phyloP scores from a whole-genome alignment of 768 basidiomycete genomes.

The Tylopilus rubrobrunneus region DNA sequence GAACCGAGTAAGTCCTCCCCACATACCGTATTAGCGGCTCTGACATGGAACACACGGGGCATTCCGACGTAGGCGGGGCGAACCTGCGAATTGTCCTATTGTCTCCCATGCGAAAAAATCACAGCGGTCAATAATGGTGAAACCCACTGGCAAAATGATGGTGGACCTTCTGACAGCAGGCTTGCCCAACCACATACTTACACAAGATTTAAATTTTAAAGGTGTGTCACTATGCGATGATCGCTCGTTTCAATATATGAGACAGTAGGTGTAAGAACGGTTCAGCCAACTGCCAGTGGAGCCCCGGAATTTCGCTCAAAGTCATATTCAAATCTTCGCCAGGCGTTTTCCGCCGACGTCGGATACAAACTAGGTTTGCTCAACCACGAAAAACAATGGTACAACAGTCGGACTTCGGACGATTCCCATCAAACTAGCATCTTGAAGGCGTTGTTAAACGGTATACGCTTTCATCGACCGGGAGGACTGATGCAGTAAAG shows the following conservation, averaged over 20 bases:
- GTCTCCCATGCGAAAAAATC: background rate
- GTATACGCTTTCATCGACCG: background rate
- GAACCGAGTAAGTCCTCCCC: background rate
- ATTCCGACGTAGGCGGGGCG: background rate
- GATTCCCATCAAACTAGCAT: background rate
- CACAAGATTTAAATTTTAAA: slow-evolving; percentile 6
- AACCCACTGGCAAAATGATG: background rate
- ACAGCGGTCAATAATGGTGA: background rate
- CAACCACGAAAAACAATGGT: background rate
- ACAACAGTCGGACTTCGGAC: background rate
- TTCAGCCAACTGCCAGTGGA: slow-evolving; percentile 5
- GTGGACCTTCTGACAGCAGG: too few species aligned
- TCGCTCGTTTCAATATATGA: slow-evolving; percentile 7
- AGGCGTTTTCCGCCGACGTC: slow-evolving; percentile 7
- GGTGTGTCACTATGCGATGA: slow-evolving; percentile 1
- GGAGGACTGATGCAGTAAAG: background rate
- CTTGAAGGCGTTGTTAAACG: background rate
- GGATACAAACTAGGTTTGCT: background rate
- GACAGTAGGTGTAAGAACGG: slow-evolving; percentile 4
- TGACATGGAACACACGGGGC: background rate
- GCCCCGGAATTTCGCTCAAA: background rate
- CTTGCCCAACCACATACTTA: background rate
- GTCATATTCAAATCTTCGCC: slow-evolving; percentile 3
- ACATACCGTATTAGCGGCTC: background rate
- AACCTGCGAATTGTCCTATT: background rate